Evolutionary conservation across 73 alveolate species (phyloP), one percentile per base, ranked within the genome.

Genomic region (Vitrella brassicaformis): DNA sequence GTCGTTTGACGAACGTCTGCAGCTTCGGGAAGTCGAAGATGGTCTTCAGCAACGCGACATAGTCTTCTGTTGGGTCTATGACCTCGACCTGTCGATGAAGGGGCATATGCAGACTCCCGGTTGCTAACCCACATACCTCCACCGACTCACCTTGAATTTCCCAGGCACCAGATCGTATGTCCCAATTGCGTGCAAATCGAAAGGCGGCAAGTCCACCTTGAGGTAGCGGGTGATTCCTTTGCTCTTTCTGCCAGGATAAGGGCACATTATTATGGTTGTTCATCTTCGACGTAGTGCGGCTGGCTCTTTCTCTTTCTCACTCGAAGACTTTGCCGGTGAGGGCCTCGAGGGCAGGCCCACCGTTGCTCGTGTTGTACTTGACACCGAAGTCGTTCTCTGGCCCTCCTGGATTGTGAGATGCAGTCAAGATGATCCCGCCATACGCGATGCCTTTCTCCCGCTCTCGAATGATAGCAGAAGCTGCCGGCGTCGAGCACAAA

Each of bases 351-450:
- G 98, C 98, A 19, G 99, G 98, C 26, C 97, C 98, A 66, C 99
- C 99, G 70, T 92, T 95, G 76, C 87, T 85, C 25, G 92, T 86
- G 80, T 95, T 95, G 89, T 88, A 95, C 83, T 95, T 95, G 66
- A 95, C 90, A 31, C 99, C 99, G 86, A 95, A 90, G 78, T 95
- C 99, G 27, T 89, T 93, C 64, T 93, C 87, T 30, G 93, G 92
- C 0, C 99, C 99, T 32, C 98, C 98, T n/a, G 99, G 99, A 83
- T 96, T 96, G 89, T 96, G 99, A 47, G 96, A 86, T 25, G 99
- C 99, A n/a, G 99, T 94, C 66, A 96, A 90, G 32, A 96, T 86
- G 67, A 96, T 85, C 28, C 97, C 99, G 31, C 98, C 99, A 65
- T 84, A 88, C 32, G 95, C 86, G 71, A 86, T 84, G 67, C 89